Base-by-base conservation (phyloP, 352 stramenopile species). In the Pythium insidiosum region DNA sequence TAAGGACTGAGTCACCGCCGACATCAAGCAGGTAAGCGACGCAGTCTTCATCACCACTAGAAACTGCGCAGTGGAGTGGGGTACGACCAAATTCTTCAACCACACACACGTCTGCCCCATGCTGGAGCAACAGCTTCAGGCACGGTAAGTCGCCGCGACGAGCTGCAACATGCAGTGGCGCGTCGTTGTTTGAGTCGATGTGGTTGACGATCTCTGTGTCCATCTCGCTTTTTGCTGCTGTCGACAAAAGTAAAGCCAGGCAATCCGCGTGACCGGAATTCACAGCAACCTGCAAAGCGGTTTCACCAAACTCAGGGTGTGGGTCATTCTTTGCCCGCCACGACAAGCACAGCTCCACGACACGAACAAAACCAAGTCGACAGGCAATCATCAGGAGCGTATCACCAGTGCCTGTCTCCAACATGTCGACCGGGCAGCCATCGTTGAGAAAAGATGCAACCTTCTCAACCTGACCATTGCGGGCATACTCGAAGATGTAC, bases 171-270 rank as follows among this genome's bases (percentile, higher is more conserved):
- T 93, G 81, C 7, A 93, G 66, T 6, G 81, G 81, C 1, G 81
- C 78, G 33, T 93, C 73, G 23, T 84, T 91, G 29, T 73, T 73
- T 6, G 74, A 70, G 45, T 91, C 75, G 36, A 91, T 87, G 47
- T 93, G 78, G 40, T 90, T 93, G 5, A 91, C 81, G 31, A 93
- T 91, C 47, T 88, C 78, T 7, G 76, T 68, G 46, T 91, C 81
- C 81, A 93, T 91, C 5, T 88, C 73, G 39, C 81, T 93, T 20
- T 84, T 85, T 18, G 81, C 81, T 6, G 81, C 81, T 0, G 78
- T 90, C 2, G 61, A 61, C 16, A 93, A 60, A 13, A 93, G 50
- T 9, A 88, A 51, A 10, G 56, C 45, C 11, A 91, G 47, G 35
- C 81, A 93, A 5, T 75, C 57, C 6, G 69, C 51, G 20, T 91